phyloP scores from a whole-genome alignment of 2,329 filamentous ascomycete species.

The Albifimbria verrucaria region DNA sequence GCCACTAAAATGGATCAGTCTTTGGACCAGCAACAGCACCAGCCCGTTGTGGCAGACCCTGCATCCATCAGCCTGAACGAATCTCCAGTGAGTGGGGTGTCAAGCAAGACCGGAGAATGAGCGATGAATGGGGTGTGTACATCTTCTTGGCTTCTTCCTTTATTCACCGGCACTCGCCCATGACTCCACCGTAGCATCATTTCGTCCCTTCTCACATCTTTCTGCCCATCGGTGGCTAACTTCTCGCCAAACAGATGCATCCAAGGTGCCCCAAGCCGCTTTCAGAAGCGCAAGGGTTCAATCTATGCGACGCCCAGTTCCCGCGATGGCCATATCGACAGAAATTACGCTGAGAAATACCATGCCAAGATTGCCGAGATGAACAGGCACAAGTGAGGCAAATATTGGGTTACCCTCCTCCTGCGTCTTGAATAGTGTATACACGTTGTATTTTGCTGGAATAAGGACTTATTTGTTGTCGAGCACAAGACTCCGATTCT shows the following conservation, averaged over 20 bases:
- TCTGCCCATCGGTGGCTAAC: too few relatives aligned
- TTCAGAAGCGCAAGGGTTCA: conserved; percentile 67
- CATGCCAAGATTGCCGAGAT: conserved; percentile 58
- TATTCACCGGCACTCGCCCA: neutral
- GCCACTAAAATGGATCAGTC: neutral
- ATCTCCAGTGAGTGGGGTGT: conserved; percentile 22
- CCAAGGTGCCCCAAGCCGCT: conserved; percentile 65
- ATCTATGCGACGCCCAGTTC: conserved; percentile 65
- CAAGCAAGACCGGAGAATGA: conserved; percentile 32
- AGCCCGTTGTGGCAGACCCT: conserved; percentile 13
- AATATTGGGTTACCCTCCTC: neutral
- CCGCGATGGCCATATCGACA: conserved; percentile 61
- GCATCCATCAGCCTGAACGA: conserved; percentile 21
- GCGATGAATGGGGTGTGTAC: conserved; percentile 47
- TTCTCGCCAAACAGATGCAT: conserved; percentile 46
- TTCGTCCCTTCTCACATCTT: too few relatives aligned
- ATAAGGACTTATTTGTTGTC: too few relatives aligned
- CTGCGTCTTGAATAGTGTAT: neutral
- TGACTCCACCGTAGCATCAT: too few relatives aligned
- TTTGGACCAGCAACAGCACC: conserved; percentile 19
- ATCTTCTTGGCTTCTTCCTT: neutral
- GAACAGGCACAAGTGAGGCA: conserved; percentile 34
- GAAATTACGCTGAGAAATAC: conserved; percentile 57
- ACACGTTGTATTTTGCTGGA: too few relatives aligned
- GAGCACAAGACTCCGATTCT: too few relatives aligned